Base-by-base conservation (phyloP, 1,139 yeast species). In the Yamadazyma spencermartinsiae region DNA sequence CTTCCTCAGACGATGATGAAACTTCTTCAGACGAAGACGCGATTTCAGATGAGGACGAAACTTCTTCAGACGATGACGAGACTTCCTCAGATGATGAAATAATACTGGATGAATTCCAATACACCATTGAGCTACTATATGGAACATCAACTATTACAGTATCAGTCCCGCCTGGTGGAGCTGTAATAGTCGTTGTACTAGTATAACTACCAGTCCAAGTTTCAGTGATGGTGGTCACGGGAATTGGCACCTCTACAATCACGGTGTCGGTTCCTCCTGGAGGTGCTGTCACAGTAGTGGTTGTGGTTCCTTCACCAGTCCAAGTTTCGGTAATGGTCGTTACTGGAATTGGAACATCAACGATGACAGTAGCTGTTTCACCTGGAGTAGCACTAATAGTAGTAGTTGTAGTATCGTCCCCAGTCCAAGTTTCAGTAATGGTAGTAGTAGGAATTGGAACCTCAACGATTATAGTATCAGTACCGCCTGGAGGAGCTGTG, bases 241-340 rank as follows among this genome's bases (percentile, higher is more conserved):
- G 10, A 7, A 7, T 7, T 18, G 39, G 39, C 5, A 36, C 39
- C 6, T 33, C 30, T 4, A 36, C 36, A 5, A 36, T 23, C 2
- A 54, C 56, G 20, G 49, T 41, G 34, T 43, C 47, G n/a, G 55
- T 50, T 4, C 43, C 49, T 17, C 41, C 46, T 4, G 35, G 31
- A 6, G 41, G 40, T n/a, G 46, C 41, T 7, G 52, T 41, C 4
- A 26, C 24, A 9, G 49, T 41, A 17, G 45, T 44, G 21, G 31
- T 38, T 12, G 60, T 58, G 16, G 46, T 46, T 15, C 46, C 48
- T 15, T 43, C 3, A 16, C 33, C 33, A 29, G 32, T 25, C 36
- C 39, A 33, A 19, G 27, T 40, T 19, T 11, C 4, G 23, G 27
- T 40, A 23, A 19, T 20, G 10, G 23, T 20, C 7, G 23, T 20